Conservation (phyloP, 106 monocot genomes). For the Dioscorea dumetorum region DNA sequence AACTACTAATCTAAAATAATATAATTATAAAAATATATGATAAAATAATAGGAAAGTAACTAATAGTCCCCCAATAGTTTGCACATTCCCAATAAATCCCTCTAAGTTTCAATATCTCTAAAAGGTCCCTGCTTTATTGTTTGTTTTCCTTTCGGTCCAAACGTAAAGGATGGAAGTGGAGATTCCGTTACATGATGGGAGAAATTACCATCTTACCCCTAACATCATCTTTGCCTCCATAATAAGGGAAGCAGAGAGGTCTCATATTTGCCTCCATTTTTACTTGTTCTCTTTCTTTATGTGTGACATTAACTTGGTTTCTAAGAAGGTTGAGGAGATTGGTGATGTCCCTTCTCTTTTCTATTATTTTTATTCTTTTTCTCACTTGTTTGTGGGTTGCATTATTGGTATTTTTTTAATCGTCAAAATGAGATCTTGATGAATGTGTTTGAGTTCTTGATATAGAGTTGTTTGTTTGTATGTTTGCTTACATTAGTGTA, state of each 20-base stretch:
- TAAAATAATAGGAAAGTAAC: no score
- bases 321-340: neutral
- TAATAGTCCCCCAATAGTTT: no score
- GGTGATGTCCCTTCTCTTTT: neutral
- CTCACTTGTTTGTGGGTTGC: no score
- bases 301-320: neutral
- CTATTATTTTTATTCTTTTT: neutral
- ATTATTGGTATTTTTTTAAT: neutral
- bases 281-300: neutral
- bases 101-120: no score
- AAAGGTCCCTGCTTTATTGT: no score
- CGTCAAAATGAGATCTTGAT: neutral
- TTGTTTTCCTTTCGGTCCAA: no score
- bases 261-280: neutral
- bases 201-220: neutral
- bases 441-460: neutral
- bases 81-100: no score
- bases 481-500: slow-evolving; percentile 5
- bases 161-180: no score
- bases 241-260: neutral
- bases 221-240: no score
- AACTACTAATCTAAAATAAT: no score
- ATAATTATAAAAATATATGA: no score
- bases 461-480: neutral
- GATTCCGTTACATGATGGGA: no score